Percentiles rank a stretch among this genome's conserved stretches.
phyloP scores from a whole-genome alignment of 202 grass and related monocot genomes.

The Brachypodium distachyon region DNA sequence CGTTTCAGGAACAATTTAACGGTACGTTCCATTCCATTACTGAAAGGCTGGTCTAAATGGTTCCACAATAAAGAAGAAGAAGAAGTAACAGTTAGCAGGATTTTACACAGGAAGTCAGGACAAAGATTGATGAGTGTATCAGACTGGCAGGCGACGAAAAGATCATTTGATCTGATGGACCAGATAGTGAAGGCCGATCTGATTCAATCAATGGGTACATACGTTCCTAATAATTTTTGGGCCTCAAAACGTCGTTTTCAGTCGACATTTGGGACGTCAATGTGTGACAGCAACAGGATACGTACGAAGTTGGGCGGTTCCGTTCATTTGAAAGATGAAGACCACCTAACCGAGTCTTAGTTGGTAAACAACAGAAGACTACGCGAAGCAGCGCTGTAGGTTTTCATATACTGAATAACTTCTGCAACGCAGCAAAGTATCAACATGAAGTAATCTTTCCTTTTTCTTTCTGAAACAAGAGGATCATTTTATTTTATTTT shows the following conservation, averaged over 20 bases:
- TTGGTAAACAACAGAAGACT: not conserved
- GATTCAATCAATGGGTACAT: slow-evolving; percentile 6
- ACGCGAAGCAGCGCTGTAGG: not conserved
- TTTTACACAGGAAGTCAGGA: not conserved
- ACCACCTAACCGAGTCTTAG: slow-evolving; percentile 14
- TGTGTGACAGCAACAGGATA: slow-evolving; percentile 1
- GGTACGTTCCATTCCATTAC: not conserved
- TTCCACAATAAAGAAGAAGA: not conserved
- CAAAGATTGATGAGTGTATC: not conserved
- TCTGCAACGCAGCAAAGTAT: not conserved
- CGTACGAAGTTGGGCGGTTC: slow-evolving; percentile 11
- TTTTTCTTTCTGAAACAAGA: too few relatives aligned
- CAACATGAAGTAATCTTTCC: not conserved
- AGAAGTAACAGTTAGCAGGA: not conserved
- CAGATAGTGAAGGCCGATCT: slow-evolving; percentile 23
- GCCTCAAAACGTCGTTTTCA: not conserved
- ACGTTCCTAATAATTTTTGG: not conserved
- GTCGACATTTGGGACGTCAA: slow-evolving; percentile 20
- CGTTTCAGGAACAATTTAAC: not conserved
- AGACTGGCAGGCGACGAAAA: not conserved
- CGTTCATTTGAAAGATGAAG: slow-evolving; percentile 23
- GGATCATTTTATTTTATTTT: not conserved
- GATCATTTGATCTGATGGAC: not conserved
- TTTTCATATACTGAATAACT: not conserved
- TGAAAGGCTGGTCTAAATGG: not conserved